phyloP scores from a whole-genome alignment of 768 basidiomycete genomes.

The Brasilioporus rufonigricans region DNA sequence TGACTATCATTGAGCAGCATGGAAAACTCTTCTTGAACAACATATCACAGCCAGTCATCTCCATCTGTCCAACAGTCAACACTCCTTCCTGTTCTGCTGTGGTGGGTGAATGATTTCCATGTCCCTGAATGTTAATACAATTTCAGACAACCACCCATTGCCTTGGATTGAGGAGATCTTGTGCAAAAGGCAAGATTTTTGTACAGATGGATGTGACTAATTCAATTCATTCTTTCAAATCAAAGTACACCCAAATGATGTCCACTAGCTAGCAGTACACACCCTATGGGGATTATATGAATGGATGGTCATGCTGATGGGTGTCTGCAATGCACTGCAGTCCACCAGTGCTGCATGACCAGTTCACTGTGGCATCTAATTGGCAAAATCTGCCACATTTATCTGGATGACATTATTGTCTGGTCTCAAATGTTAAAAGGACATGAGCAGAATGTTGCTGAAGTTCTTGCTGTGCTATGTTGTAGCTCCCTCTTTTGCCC shows the following conservation, averaged over 20 bases:
- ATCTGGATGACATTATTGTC: constrained; percentile 23
- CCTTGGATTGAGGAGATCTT: constrained; percentile 14
- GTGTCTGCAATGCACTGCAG: neutral
- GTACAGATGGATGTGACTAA: neutral
- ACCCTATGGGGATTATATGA: neutral
- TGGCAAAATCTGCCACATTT: constrained; percentile 29
- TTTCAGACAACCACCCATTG: constrained; percentile 9
- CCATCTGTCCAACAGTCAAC: constrained; percentile 22
- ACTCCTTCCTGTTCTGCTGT: constrained; percentile 23
- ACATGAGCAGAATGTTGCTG: constrained; percentile 4
- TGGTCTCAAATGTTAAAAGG: constrained; percentile 26
- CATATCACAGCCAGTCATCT: constrained; percentile 35
- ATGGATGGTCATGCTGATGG: neutral
- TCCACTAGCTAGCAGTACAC: neutral
- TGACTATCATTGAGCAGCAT: constrained; percentile 31
- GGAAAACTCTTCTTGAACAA: constrained; percentile 32
- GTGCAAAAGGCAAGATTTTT: neutral
- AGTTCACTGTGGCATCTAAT: neutral
- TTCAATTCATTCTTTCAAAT: neutral
- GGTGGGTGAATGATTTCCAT: constrained; percentile 32
- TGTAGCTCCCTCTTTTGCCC: neutral
- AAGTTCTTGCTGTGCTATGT: neutral
- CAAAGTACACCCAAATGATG: neutral
- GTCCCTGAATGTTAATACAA: constrained; percentile 20
- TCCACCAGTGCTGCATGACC: neutral